These are phyloP conservation scores for Citrus reticulata DNA, from an alignment of 345 rosid species.

Conservation along the genomic window DNA sequence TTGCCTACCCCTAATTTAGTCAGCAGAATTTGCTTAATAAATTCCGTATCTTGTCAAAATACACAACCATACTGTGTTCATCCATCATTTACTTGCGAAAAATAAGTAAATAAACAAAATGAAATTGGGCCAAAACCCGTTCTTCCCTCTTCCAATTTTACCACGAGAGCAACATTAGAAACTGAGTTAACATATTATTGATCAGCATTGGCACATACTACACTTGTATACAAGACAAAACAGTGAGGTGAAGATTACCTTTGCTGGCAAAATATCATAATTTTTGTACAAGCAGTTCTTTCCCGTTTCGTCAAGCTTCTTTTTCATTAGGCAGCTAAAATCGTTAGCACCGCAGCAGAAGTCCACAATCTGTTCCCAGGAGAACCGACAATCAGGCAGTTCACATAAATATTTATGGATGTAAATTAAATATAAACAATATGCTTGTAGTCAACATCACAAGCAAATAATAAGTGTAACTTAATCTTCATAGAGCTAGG, in stretches of 20 bases:
- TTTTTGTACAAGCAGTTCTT: slow-evolving; percentile 82
- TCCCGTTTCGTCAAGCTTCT: slow-evolving; percentile 76
- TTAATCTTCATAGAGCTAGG: not conserved
- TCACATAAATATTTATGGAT: not conserved
- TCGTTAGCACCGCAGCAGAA: slow-evolving; percentile 97
- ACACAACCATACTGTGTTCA: not conserved
- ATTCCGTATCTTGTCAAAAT: not conserved
- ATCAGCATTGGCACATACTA: not conserved
- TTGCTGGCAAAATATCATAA: slow-evolving; percentile 66
- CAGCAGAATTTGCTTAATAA: no score
- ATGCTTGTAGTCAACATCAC: not conserved
- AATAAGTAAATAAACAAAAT: not conserved
- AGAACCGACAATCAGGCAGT: slow-evolving; percentile 12
- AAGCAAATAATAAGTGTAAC: not conserved
- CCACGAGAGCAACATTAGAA: no score
- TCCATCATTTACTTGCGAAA: not conserved
- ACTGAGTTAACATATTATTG: not conserved
- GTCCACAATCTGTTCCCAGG: slow-evolving; percentile 72
- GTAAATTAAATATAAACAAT: not conserved
- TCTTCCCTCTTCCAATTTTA: not conserved
- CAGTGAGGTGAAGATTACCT: slow-evolving; percentile 43
- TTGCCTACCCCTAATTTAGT: no score
- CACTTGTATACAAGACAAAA: not conserved
- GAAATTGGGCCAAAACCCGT: not conserved
- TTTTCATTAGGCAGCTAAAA: slow-evolving; percentile 75